Evolutionary conservation across 2,329 filamentous ascomycete genomes (phyloP).

Genomic region (Colletotrichum sp.): DNA sequence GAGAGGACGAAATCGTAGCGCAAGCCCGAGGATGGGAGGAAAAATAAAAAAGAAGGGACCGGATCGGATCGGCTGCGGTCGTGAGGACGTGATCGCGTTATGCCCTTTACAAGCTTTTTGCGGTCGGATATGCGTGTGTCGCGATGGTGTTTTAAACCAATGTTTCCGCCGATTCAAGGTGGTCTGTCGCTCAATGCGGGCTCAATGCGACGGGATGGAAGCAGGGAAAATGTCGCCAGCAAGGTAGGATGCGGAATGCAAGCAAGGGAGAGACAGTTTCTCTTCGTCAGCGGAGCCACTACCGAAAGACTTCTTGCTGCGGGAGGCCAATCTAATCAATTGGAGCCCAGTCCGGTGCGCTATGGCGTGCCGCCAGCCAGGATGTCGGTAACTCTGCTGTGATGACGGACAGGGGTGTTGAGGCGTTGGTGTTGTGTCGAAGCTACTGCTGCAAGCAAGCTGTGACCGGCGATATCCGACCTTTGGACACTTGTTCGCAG

Average conservation of each 20-base stretch:
- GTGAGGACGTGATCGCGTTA: not conserved
- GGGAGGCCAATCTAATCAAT: not conserved
- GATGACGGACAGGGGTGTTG: not conserved
- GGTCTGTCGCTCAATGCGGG: constrained; percentile 2
- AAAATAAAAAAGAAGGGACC: not conserved
- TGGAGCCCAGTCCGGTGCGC: not conserved
- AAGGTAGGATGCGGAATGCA: not conserved
- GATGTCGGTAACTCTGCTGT: not conserved
- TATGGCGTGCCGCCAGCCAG: not conserved
- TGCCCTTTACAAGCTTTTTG: constrained; percentile 1
- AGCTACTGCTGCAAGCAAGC: not conserved
- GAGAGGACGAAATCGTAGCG: not conserved
- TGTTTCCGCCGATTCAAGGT: constrained; percentile 9
- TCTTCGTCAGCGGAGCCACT: not conserved
- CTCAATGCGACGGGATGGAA: not conserved
- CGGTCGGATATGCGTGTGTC: constrained; percentile 14
- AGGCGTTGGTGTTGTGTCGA: not conserved
- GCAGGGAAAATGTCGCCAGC: not conserved
- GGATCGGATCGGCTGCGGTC: not conserved
- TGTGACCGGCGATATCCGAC: not conserved
- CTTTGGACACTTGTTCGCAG: not conserved
- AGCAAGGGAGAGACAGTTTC: not conserved
- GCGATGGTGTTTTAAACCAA: constrained; percentile 21
- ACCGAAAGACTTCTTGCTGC: not conserved
- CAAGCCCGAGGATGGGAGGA: not conserved